These are phyloP conservation scores for Umbilicus rupestris DNA, from an alignment of 164 flowering plant species.

Conservation along the genomic window DNA sequence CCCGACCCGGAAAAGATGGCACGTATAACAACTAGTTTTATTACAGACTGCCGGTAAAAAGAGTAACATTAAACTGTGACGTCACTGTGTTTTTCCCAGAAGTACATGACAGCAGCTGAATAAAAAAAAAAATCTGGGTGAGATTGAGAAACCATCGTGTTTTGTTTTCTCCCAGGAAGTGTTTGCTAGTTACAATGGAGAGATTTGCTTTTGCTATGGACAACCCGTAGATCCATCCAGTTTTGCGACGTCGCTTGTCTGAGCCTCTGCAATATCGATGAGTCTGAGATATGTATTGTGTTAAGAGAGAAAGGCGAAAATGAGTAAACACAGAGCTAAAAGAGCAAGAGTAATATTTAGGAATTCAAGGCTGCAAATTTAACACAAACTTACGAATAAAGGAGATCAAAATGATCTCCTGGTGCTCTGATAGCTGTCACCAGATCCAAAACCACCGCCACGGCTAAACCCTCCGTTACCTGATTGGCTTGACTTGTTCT, in stretches of 20 bases:
- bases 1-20: too few relatives aligned
- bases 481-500: conserved; percentile 19
- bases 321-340: not conserved
- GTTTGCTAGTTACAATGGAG: not conserved
- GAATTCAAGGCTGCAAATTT: not conserved
- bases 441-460: conserved; percentile 10
- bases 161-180: too few relatives aligned
- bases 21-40: too few relatives aligned
- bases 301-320: not conserved
- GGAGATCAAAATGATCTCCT: not conserved
- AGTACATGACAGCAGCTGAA: not conserved
- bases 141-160: too few relatives aligned
- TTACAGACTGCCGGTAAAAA: not conserved
- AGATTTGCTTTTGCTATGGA: not conserved
- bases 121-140: not conserved
- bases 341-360: not conserved
- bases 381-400: not conserved
- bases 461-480: conserved; percentile 18
- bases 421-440: not conserved
- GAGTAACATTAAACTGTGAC: not conserved
- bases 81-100: not conserved
- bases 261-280: not conserved
- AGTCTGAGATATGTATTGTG: too few relatives aligned
- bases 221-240: not conserved
- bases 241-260: not conserved